Evolutionary conservation across 2,329 filamentous ascomycete species (phyloP).

Genomic region (Hymenoscyphus infarciens): DNA sequence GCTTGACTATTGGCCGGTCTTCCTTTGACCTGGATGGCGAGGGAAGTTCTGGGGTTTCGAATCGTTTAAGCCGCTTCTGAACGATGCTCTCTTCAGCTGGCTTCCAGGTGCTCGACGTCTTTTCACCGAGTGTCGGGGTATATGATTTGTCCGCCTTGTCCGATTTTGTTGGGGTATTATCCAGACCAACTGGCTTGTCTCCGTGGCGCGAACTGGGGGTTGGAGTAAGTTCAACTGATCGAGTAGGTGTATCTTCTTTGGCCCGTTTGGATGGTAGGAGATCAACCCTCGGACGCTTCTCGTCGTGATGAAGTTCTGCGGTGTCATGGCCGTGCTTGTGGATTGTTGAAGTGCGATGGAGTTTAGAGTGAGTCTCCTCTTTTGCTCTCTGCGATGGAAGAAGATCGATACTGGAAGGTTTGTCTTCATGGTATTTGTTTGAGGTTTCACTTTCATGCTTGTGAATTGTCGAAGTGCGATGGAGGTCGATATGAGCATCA

Average conservation of each 20-base stretch:
- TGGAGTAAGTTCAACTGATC: constrained; percentile 6
- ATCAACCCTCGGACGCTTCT: constrained; percentile 19
- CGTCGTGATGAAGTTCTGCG: constrained; percentile 12
- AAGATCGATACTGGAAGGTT: constrained; percentile 14
- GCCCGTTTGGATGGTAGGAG: constrained; percentile 34
- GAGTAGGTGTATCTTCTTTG: constrained; percentile 11
- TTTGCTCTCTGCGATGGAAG: constrained; percentile 20
- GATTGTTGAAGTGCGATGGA: constrained; percentile 25
- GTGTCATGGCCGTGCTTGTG: constrained; percentile 19
- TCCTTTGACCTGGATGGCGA: constrained; percentile 2
- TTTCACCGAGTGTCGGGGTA: background rate
- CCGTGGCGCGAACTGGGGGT: constrained; percentile 1
- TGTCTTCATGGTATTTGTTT: constrained; percentile 9
- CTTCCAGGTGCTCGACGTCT: background rate
- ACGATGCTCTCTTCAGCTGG: constrained; percentile 9
- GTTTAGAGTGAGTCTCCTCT: constrained; percentile 21
- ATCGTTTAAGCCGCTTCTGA: constrained; percentile 7
- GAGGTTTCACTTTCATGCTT: constrained; percentile 13
- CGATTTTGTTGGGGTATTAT: constrained; percentile 6
- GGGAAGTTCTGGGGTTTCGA: constrained; percentile 12
- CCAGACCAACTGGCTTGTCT: constrained; percentile 1
- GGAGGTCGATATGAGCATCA: constrained; percentile 24
- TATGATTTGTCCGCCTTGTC: background rate
- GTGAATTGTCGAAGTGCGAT: constrained; percentile 25
- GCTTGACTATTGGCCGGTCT: constrained; percentile 22